Evolutionary conservation across 176 grass and related monocot species (phyloP).

Genomic region (Pontederia crassipes): DNA sequence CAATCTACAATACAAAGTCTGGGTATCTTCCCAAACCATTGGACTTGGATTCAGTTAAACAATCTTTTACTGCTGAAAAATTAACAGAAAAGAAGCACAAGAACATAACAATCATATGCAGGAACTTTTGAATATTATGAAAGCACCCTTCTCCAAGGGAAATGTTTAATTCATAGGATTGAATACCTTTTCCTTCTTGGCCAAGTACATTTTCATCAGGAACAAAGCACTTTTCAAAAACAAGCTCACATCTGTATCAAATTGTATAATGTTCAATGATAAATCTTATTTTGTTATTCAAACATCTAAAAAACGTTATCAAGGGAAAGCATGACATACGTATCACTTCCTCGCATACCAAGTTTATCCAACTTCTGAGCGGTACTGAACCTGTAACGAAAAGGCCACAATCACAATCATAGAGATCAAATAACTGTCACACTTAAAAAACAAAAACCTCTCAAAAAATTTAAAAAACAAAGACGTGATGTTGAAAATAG

Average conservation of each 20-base stretch:
- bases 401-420: too few species aligned
- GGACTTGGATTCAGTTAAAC: too few species aligned
- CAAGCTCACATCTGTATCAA: slow-evolving; percentile 79
- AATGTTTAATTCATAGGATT: slow-evolving; percentile 6
- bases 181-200: slow-evolving; percentile 77
- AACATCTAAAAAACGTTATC: background rate
- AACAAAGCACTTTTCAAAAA: slow-evolving; percentile 98
- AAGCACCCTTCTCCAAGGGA: background rate
- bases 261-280: background rate
- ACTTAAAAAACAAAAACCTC: background rate
- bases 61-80: too few species aligned
- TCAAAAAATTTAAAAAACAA: background rate
- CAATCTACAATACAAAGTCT: too few species aligned
- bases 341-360: slow-evolving; percentile 95
- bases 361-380: slow-evolving; percentile 98
- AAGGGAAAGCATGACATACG: slow-evolving; percentile 42
- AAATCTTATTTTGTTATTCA: slow-evolving; percentile 7
- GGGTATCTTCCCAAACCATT: too few species aligned
- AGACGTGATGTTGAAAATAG: too few species aligned
- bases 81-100: too few species aligned
- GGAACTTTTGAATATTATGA: background rate
- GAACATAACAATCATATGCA: too few species aligned
- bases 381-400: slow-evolving; percentile 66
- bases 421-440: background rate
- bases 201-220: slow-evolving; percentile 81